A percentile compares a stretch with the other conserved stretches of the same genome.
Evolutionary conservation across 2,329 filamentous ascomycete species (phyloP).

Genomic region (Cyphellophora europaea): DNA sequence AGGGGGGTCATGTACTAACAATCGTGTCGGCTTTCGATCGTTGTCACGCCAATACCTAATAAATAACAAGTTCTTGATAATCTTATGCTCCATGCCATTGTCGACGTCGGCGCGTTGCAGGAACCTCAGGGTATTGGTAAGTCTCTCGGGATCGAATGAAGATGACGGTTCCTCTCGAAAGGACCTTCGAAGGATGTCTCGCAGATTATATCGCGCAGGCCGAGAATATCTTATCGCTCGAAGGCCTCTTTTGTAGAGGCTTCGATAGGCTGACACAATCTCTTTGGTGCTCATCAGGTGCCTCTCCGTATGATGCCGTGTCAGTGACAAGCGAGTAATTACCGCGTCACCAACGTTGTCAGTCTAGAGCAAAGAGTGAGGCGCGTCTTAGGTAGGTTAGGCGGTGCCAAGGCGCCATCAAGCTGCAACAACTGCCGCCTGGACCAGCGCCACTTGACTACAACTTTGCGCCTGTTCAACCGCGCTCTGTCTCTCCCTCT

Average conservation of each 20-base stretch:
- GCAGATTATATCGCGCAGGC: constrained; percentile 46
- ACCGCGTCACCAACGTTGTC: too few species aligned
- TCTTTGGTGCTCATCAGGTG: constrained; percentile 14
- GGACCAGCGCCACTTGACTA: too few species aligned
- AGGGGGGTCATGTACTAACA: too few species aligned
- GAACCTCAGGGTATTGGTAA: constrained; percentile 37
- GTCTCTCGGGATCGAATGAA: constrained; percentile 29
- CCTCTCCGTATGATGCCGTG: not conserved
- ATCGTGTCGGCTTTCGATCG: too few species aligned
- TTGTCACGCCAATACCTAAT: too few species aligned
- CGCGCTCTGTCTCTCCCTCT: too few species aligned
- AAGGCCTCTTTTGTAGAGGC: constrained; percentile 44
- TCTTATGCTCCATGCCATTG: constrained; percentile 36
- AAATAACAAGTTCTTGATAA: constrained; percentile 37
- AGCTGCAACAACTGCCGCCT: too few species aligned
- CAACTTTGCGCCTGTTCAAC: too few species aligned
- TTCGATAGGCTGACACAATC: constrained; percentile 46
- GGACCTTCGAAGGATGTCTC: constrained; percentile 31
- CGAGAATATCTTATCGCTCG: constrained; percentile 48
- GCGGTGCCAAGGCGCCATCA: too few species aligned
- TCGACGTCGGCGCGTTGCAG: constrained; percentile 30
- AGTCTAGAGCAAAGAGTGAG: too few species aligned
- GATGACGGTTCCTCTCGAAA: constrained; percentile 29
- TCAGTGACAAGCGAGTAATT: too few species aligned
- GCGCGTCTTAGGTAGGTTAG: too few species aligned